Evolutionary conservation across 2,329 filamentous ascomycete genomes (phyloP).

Genomic region (Rhynchosporium graminicola): DNA sequence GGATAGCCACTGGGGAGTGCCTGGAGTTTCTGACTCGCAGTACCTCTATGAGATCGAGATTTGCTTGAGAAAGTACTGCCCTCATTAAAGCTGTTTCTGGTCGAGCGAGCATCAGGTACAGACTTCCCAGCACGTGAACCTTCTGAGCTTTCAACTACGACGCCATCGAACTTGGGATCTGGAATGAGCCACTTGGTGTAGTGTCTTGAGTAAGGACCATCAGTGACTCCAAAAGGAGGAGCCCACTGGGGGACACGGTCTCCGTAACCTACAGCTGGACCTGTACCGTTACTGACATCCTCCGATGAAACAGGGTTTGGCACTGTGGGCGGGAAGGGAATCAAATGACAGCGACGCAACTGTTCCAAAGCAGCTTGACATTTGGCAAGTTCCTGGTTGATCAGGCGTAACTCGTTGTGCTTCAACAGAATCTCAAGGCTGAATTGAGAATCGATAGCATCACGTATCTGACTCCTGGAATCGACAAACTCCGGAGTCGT

Average conservation of each 20-base stretch:
- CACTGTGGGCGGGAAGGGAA: constrained; percentile 78
- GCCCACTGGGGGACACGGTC: constrained; percentile 73
- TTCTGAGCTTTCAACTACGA: constrained; percentile 46
- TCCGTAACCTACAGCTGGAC: constrained; percentile 66
- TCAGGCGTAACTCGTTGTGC: constrained; percentile 89
- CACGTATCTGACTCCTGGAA: constrained; percentile 38
- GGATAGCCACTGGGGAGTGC: constrained; percentile 70
- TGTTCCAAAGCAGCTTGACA: constrained; percentile 93
- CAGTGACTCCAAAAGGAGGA: constrained; percentile 84
- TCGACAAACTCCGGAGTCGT: constrained; percentile 11
- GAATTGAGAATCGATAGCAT: constrained; percentile 76
- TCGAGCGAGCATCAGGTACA: constrained; percentile 70
- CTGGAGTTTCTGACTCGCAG: constrained; percentile 64
- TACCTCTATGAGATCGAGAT: constrained; percentile 58
- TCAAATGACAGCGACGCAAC: constrained; percentile 85
- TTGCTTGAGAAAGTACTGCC: constrained; percentile 46
- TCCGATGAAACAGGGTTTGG: constrained; percentile 67
- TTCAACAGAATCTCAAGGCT: constrained; percentile 90
- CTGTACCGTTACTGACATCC: constrained; percentile 72
- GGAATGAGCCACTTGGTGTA: constrained; percentile 95
- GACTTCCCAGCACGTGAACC: constrained; percentile 43
- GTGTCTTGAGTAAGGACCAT: constrained; percentile 91
- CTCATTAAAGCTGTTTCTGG: constrained; percentile 72
- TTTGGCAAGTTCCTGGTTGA: constrained; percentile 95
- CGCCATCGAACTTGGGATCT: constrained; percentile 81